Base-by-base conservation (phyloP, 805 yeast genomes). In the Wickerhamiella lipophila region DNA sequence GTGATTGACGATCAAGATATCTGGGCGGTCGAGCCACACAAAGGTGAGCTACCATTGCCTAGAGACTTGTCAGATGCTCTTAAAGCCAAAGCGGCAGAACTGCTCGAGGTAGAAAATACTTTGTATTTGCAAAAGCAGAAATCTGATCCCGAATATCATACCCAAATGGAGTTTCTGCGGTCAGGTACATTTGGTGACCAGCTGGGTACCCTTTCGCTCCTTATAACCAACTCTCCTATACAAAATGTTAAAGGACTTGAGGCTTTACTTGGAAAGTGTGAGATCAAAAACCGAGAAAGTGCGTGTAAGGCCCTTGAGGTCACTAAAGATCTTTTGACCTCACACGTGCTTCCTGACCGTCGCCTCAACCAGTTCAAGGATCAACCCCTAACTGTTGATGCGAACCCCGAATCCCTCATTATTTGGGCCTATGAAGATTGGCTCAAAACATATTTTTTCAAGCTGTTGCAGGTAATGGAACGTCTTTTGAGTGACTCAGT, bases 111-210 rank as follows among this genome's bases (percentile, higher is more conserved):
- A 15, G 97, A 92, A 52, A 86, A 85, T 63, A 72, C 74, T 50
- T 59, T 71, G 0, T 89, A 83, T 62, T 61, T 76, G 83, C 49
- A 78, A 78, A 55, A 75, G 80, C 49, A 78, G 81, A 35, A 83
- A 94, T 5, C 96, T 83, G 47, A 44, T 25, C 40, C 47, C 13
- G 68, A 84, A 71, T 89, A 89, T 64, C 77, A 86, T 71, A 75
- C 89, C 1, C 57, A 59, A 1, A 39, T 56, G 16, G 94, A 89
- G 65, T 81, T 92, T 56, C 74, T 92, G 59, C 73, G 87, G 5
- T 81, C 78, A 56, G 98, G 98, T 83, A 92, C 98, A 0, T 72
- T 89, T 58, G 81, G 79, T 58, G 98, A 92, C 80, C 87, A 92
- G 68, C 83, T 92, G 49, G 84, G 95, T 43, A 96, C 98, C 0